Evolutionary conservation across 225 moss, liverwort and hornwort genomes (phyloP).

Genomic region (Neckera pumila): DNA sequence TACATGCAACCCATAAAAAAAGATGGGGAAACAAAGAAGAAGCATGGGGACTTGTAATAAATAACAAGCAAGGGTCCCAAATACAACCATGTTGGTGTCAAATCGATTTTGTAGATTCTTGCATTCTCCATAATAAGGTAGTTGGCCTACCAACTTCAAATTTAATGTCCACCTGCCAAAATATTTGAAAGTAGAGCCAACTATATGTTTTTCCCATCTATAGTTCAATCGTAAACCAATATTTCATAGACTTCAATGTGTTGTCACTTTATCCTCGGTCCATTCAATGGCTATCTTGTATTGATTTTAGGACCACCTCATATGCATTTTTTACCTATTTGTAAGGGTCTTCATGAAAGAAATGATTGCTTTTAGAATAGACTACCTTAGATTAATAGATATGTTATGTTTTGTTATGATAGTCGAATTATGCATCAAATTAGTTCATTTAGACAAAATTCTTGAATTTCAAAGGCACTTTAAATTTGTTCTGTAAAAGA

Average conservation of each 20-base stretch:
- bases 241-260: neutral
- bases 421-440: no score
- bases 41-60: neutral
- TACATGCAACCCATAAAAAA: rapidly evolving
- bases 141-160: neutral
- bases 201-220: no score
- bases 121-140: rapidly evolving
- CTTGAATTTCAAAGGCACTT: no score
- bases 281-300: neutral
- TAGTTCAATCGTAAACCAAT: neutral
- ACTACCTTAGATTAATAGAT: neutral
- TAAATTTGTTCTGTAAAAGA: no score
- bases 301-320: neutral
- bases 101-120: neutral
- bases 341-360: rapidly evolving
- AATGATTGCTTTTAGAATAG: neutral
- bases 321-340: neutral
- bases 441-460: no score
- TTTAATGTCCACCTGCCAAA: neutral
- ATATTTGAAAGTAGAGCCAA: neutral
- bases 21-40: no score
- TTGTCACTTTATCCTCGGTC: rapidly evolving
- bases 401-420: no score
- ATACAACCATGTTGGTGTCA: rapidly evolving
- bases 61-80: neutral